Base-by-base conservation (phyloP, 441 rosid species). In the Syzygium syzygioides region DNA sequence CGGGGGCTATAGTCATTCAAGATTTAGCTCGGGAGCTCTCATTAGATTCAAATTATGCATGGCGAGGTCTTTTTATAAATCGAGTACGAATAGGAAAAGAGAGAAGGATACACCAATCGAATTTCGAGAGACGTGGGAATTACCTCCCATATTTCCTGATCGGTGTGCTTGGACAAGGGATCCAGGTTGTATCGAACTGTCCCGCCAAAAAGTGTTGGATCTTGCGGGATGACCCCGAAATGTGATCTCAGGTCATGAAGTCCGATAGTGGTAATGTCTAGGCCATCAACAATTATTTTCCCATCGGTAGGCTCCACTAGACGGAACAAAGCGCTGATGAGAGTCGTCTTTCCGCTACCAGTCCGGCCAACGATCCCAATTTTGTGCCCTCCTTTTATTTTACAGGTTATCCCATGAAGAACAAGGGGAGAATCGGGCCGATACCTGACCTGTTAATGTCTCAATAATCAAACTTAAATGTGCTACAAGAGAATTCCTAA, bases 321-420 rank as follows among this genome's bases (percentile, higher is more conserved):
- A 50, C 91, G 93, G 87, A 91, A 91, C 88, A 93, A 89, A 59
- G 92, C 88, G 30, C 91, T 62, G 41, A 90, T 91, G 10, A 91
- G 87, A 17, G 92, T 91, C 9, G 93, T 90, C 57, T 93, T 93
- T 10, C 93, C 94, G 19, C 93, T 91, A 8, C 93, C 92, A 18
- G 92, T 93, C 59, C 91, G 85, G 28, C 94, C 94, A 53, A 91
- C 93, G 5, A 93, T 89, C 62, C 94, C 94, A 18, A 93, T 66
- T 57, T 90, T 90, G 85, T 89, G 60, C 55, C 92, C 92, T 90
- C 91, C 92, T 91, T 90, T 57, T 32, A 91, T 88, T 85, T 54
- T 91, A 86, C 92, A 93, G 55, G 88, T 93, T 64, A 93, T 90
- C 17, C 92, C 93, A 48, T 87, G 89, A 25, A 93, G 92, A 80